Conservation (phyloP, 2,329 filamentous ascomycete species). For the Verticillium isaacii region DNA sequence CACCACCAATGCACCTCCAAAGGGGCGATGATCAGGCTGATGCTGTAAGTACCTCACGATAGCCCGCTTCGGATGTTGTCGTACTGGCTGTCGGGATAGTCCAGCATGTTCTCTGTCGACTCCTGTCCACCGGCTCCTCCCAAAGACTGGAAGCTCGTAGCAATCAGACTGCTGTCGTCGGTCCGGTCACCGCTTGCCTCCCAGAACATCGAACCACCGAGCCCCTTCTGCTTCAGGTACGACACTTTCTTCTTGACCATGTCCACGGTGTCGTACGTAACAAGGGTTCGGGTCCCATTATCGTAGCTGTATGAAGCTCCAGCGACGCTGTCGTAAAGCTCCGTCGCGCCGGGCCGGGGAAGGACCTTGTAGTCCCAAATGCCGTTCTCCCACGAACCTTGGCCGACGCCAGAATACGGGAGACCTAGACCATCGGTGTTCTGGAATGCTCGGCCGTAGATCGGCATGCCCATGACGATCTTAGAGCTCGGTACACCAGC, state of each 20-base stretch:
- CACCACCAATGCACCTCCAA: no score
- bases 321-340: constrained; percentile 50
- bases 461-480: constrained; percentile 72
- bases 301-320: constrained; percentile 72
- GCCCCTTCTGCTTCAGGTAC: constrained; percentile 56
- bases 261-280: constrained; percentile 66
- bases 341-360: constrained; percentile 54
- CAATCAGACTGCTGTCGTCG: constrained; percentile 56
- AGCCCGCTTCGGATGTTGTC: constrained; percentile 43
- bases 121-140: constrained; percentile 33
- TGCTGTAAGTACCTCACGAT: background rate
- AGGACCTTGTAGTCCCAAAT: constrained; percentile 80
- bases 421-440: constrained; percentile 60
- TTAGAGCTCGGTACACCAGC: constrained; percentile 60
- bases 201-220: constrained; percentile 85
- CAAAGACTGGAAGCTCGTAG: constrained; percentile 34
- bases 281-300: constrained; percentile 50
- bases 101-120: constrained; percentile 41
- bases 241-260: constrained; percentile 57
- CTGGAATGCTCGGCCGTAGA: constrained; percentile 70
- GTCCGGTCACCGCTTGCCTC: constrained; percentile 66
- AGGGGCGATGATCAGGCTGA: background rate
- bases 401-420: constrained; percentile 58
- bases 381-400: constrained; percentile 67
- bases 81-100: constrained; percentile 50